Evolutionary conservation across 2,329 filamentous ascomycete species (phyloP), one percentile per base, ranked within the genome.

Genomic region (Furcasterigmium sp.): DNA sequence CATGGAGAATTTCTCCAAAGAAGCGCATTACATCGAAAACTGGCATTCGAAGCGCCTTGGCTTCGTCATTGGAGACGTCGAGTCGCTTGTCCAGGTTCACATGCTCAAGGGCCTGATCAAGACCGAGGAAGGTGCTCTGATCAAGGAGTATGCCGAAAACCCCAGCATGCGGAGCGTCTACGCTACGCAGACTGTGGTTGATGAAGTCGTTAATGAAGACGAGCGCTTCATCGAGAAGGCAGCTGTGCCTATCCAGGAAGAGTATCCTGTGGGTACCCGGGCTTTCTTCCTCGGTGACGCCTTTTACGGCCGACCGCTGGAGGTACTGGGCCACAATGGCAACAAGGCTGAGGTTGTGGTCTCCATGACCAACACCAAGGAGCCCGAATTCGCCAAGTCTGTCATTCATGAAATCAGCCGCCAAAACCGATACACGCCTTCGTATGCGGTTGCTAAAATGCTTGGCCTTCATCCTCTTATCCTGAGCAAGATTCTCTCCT

Each of bases 211-310:
- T 55, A 95, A 91, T 58, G 86, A 91, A 55, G 93, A 98, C 59
- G 82, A 89, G 60, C 87, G 93, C 19, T 98, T 98, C 67, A 78
- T 97, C 42, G 93, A 98, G 66, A 85, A 83, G 55, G 84, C 77
- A 11, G 91, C 93, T n/a, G 59, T 95, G 5, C 86, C 91, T 1
- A 84, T 98, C 26, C 85, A 91, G 53, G 84, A 96, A 61, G 93
- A 98, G 57, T 97, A 96, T 50, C 91, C 93, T 0, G 67, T 83
- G 43, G 84, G 82, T 30, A 87, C 88, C 2, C 80, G 84, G 44
- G 90, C 87, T 1, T 98, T 98, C 69, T 97, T 95, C 72, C 70
- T 98, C 3, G 93, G 93, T 37, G 91, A 96, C 29, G 94, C 85
- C 65, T 88, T 89, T 42, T 97, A 95, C 56, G 93, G 93, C 14